Base-by-base conservation (phyloP, 495 filamentous ascomycete genomes). In the Trichocladium uniseriatum region DNA sequence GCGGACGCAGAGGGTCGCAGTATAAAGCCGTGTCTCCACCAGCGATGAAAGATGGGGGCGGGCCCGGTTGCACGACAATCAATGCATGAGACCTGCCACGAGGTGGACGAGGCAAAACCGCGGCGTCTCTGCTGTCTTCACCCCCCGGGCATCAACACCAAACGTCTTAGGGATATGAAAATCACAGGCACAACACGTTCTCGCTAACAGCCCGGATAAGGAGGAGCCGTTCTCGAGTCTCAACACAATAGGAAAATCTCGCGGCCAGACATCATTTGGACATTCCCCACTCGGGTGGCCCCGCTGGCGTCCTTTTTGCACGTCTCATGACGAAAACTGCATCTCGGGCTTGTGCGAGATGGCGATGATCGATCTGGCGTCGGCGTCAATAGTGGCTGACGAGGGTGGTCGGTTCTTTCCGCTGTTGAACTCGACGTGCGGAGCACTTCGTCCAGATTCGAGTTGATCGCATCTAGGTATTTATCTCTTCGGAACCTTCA, bases 221-320 rank as follows among this genome's bases (percentile, higher is more conserved):
- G 31, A 32, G 2, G 31, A 32, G 31, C 31, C n/a, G n/a, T n/a
- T n/a, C n/a, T n/a, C n/a, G n/a, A n/a, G n/a, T n/a, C n/a, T n/a
- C n/a, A n/a, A n/a, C n/a, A n/a, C n/a, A n/a, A n/a, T 16, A 43
- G 6, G 28, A 45, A 52, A 40, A 42, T 28, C 27, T 52, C 43
- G 50, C 28, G 37, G 38, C 28, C 43, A 45, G 41, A 45, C 41
- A 34, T 47, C 38, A 52, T 48, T 53, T 43, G 27, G 28, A 13
- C 2, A 3, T 36, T 43, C 50, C 27, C 50, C 50, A 53, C 50
- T 19, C 11, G n/a, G 1, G 36, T 38, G 50, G 50, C 38, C 21
- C 50, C 50, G 50, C 43, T 45, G 37, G 22, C 21, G 37, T 40
- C 20, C 35, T 20, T 46, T 52, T 38, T 38, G 38, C 43, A 36